These are phyloP conservation scores for Buddleja alternifolia DNA, from an alignment of 257 asterid species.

Conservation along the genomic window DNA sequence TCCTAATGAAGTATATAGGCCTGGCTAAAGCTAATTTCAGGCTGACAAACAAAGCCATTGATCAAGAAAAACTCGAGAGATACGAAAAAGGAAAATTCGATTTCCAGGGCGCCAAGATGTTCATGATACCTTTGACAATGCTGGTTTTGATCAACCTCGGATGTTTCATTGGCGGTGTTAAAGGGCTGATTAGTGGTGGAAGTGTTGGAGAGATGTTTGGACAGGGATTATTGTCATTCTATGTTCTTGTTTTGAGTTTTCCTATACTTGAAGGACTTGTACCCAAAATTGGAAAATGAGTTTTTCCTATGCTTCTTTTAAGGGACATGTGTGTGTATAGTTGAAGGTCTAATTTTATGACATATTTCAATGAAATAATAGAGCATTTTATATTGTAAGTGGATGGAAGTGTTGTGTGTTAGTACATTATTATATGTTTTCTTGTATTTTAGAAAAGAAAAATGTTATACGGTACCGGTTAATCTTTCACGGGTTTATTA, in stretches of 20 bases:
- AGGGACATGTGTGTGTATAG: conserved; percentile 25
- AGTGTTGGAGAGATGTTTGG: conserved; percentile 64
- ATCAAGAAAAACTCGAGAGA: conserved; percentile 59
- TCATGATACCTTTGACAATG: conserved; percentile 70
- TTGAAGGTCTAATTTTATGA: neutral
- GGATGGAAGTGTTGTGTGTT: no score
- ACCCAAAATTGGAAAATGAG: conserved; percentile 50
- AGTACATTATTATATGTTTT: no score
- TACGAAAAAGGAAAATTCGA: conserved; percentile 65
- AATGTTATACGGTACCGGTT: no score
- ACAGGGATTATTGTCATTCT: conserved; percentile 55
- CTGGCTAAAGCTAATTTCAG: conserved; percentile 57
- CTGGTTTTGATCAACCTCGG: conserved; percentile 61
- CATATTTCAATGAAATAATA: neutral
- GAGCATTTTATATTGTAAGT: no score
- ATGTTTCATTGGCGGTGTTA: conserved; percentile 59
- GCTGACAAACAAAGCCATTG: conserved; percentile 61
- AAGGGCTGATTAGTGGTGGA: conserved; percentile 44
- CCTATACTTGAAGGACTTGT: conserved; percentile 69
- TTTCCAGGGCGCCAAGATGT: conserved; percentile 66
- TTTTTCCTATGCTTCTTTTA: neutral
- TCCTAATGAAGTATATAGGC: conserved; percentile 42
- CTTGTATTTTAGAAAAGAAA: no score
- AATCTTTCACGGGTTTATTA: no score
- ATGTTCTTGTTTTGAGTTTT: conserved; percentile 61